phyloP scores from a whole-genome alignment of 2,329 filamentous ascomycete genomes.

The Venturia pyrina region DNA sequence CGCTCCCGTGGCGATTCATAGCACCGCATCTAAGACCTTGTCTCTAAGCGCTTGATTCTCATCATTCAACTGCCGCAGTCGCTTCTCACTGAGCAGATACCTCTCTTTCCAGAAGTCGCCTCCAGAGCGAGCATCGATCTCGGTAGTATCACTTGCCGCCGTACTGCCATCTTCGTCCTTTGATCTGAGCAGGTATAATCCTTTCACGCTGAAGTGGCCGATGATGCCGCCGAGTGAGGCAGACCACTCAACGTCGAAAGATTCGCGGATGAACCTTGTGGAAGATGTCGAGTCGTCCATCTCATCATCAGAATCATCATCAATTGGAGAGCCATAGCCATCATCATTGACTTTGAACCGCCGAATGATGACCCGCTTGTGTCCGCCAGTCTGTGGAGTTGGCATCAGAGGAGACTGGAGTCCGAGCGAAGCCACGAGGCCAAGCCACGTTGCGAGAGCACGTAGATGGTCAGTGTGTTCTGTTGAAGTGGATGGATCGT shows the following conservation, averaged over 20 bases:
- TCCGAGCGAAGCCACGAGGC: slow-evolving; percentile 21
- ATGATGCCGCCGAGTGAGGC: slow-evolving; percentile 31
- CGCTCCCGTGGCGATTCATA: slow-evolving; percentile 19
- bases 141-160: slow-evolving; percentile 3
- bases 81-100: slow-evolving; percentile 24
- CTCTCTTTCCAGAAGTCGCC: slow-evolving; percentile 24
- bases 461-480: not conserved
- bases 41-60: slow-evolving; percentile 26
- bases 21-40: slow-evolving; percentile 28
- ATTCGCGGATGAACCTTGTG: slow-evolving; percentile 22
- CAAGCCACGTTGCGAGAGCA: slow-evolving; percentile 13
- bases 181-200: slow-evolving; percentile 19
- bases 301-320: slow-evolving; percentile 22
- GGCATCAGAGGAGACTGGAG: slow-evolving; percentile 12
- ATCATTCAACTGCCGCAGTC: slow-evolving; percentile 25
- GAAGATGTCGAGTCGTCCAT: slow-evolving; percentile 15
- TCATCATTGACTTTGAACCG: slow-evolving; percentile 32
- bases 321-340: slow-evolving; percentile 30
- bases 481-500: not conserved
- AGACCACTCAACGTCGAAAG: slow-evolving; percentile 35
- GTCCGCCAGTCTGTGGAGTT: slow-evolving; percentile 14
- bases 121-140: not conserved
- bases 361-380: slow-evolving; percentile 31
- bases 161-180: slow-evolving; percentile 11
- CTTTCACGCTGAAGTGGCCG: slow-evolving; percentile 34